Conservation (phyloP, 495 filamentous ascomycete genomes). For the Daldinia grandis region DNA sequence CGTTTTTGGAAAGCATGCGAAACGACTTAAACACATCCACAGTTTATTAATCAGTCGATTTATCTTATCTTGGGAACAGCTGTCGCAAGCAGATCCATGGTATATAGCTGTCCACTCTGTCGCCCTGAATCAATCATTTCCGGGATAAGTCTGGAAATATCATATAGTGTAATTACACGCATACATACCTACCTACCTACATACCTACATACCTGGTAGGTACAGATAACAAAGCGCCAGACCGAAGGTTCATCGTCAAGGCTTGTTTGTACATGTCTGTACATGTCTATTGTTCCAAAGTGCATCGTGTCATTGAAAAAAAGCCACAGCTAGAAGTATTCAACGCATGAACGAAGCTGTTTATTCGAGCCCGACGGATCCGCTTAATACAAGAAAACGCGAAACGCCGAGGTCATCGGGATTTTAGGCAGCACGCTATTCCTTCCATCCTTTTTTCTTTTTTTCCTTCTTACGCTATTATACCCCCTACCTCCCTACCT, state of each 20-base stretch:
- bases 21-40: conserved; percentile 27
- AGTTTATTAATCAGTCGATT: conserved; percentile 27
- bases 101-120: conserved; percentile 3
- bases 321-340: conserved; percentile 13
- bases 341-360: conserved; percentile 25
- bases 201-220: too few relatives aligned
- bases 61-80: conserved; percentile 7
- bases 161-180: conserved; percentile 22
- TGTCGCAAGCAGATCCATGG: conserved; percentile 19
- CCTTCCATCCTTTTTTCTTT: conserved; percentile 17
- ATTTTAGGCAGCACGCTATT: conserved; percentile 40
- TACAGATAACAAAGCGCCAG: conserved; percentile 2
- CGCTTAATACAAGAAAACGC: conserved; percentile 27
- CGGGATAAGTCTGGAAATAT: neutral
- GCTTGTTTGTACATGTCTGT: too few relatives aligned
- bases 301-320: conserved; percentile 26
- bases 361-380: conserved; percentile 41
- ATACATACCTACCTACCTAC: too few relatives aligned
- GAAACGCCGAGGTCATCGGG: conserved; percentile 39
- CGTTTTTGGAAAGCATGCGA: neutral
- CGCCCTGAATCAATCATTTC: conserved; percentile 4
- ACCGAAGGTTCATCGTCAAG: conserved; percentile 13
- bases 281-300: neutral
- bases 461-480: neutral
- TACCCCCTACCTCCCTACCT: conserved; percentile 19